Evolutionary conservation across 257 asterid genomes (phyloP).

Genomic region (Solanum dulcamara): DNA sequence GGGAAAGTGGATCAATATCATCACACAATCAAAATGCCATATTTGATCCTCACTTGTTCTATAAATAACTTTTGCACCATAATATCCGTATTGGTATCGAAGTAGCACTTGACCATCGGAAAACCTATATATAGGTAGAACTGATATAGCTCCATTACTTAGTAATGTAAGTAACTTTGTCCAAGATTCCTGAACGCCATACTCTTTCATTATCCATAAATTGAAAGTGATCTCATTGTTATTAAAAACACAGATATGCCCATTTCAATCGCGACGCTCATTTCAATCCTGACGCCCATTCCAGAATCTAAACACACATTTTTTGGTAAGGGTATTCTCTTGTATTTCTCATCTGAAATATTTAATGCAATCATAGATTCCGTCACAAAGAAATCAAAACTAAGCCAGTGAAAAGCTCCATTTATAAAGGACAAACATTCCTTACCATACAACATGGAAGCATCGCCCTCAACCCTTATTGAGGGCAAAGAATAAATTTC

Average conservation of each 20-base stretch:
- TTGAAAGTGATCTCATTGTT: background rate
- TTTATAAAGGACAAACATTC: background rate
- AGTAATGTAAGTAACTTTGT: background rate
- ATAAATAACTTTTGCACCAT: background rate
- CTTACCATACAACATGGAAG: background rate
- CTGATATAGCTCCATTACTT: background rate
- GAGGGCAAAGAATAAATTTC: too few relatives aligned
- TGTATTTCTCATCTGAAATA: background rate
- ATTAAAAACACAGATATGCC: background rate
- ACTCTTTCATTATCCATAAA: background rate
- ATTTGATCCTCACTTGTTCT: background rate
- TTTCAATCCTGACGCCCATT: background rate
- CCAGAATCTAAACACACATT: background rate
- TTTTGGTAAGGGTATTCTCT: background rate
- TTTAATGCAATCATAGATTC: background rate
- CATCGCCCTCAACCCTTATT: background rate
- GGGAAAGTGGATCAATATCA: background rate
- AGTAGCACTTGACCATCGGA: background rate
- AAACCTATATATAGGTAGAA: background rate
- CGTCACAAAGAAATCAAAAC: too few relatives aligned
- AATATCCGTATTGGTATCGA: background rate
- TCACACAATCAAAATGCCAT: too few relatives aligned
- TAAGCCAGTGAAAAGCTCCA: background rate
- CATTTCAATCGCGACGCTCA: background rate
- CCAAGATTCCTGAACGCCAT: background rate